These are phyloP conservation scores for Saccharum officinarum DNA, from an alignment of 176 grass and related monocot species.

Conservation along the genomic window DNA sequence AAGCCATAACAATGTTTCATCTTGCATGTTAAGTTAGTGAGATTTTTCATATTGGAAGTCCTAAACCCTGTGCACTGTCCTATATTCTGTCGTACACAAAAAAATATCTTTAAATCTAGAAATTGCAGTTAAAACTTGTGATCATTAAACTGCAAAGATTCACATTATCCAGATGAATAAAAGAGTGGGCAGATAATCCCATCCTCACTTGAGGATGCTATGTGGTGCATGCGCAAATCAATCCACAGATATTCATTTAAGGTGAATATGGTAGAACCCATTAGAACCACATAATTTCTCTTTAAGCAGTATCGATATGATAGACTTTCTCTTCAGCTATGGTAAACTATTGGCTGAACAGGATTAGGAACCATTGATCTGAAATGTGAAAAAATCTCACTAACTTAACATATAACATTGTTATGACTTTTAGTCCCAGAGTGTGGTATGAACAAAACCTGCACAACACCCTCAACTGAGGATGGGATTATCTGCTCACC, in stretches of 20 bases:
- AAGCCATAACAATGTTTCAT: neutral
- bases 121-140: neutral
- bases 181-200: neutral
- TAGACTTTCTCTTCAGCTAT: neutral
- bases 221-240: neutral
- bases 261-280: neutral
- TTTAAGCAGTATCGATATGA: neutral
- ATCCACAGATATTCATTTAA: neutral
- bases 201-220: neutral
- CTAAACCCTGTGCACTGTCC: neutral
- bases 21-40: constrained; percentile 2
- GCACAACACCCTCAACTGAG: neutral
- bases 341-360: neutral
- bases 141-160: neutral
- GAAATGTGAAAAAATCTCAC: neutral
- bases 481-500: neutral
- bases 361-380: neutral
- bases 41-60: neutral
- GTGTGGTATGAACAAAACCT: neutral
- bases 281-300: neutral
- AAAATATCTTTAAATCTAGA: neutral
- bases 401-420: neutral
- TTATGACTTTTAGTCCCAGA: neutral
- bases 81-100: neutral
- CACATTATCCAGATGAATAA: neutral